These are phyloP conservation scores for Kwoniella bestiolae DNA, from an alignment of 768 basidiomycete species.

Conservation along the genomic window DNA sequence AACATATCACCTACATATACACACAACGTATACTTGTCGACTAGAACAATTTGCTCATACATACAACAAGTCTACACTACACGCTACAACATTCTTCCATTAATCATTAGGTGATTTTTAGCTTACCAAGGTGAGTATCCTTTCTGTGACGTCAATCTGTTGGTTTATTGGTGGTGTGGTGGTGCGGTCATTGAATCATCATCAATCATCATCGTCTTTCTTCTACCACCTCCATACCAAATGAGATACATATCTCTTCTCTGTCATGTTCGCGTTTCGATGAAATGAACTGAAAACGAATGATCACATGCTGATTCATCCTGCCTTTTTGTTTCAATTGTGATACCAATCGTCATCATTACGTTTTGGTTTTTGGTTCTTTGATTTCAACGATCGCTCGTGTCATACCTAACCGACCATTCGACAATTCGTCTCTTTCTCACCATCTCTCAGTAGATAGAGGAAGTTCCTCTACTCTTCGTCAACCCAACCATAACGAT, in stretches of 20 bases:
- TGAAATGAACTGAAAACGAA: neutral
- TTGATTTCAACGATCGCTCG: neutral
- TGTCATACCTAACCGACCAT: neutral
- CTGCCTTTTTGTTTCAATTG: neutral
- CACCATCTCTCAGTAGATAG: too few species aligned
- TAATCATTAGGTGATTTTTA: neutral
- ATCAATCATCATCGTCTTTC: neutral
- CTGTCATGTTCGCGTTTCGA: neutral
- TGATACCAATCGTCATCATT: slow-evolving; percentile 2
- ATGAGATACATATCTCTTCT: neutral
- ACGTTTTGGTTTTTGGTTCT: neutral
- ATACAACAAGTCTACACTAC: neutral
- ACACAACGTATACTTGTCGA: neutral
- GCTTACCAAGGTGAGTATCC: slow-evolving; percentile 15
- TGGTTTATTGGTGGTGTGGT: neutral
- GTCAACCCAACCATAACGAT: neutral
- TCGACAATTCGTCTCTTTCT: neutral
- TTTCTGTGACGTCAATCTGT: slow-evolving; percentile 9
- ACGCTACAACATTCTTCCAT: neutral
- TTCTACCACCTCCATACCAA: neutral
- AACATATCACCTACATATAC: neutral
- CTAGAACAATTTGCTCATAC: neutral
- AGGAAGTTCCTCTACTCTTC: neutral
- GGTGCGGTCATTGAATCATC: neutral
- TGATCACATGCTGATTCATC: slow-evolving; percentile 2